Evolutionary conservation across 257 asterid species (phyloP).

Genomic region (Buddleja alternifolia): DNA sequence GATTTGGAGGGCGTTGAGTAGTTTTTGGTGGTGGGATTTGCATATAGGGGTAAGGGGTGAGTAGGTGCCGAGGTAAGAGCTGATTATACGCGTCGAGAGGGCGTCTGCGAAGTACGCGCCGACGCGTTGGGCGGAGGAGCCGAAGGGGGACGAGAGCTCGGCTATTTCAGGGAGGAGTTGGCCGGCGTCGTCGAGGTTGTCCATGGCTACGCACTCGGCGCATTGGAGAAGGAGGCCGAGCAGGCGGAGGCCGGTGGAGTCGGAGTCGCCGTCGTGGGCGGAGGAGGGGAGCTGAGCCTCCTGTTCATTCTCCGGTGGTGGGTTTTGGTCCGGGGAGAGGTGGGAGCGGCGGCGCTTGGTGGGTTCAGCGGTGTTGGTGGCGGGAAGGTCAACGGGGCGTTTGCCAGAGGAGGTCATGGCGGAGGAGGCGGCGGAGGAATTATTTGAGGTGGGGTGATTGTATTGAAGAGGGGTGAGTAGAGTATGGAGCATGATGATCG

Average conservation of each 20-base stretch:
- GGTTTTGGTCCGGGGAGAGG: constrained; percentile 33
- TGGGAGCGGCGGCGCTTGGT: constrained; percentile 48
- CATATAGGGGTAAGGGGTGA: constrained; percentile 52
- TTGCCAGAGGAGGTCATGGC: constrained; percentile 57
- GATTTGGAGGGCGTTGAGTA: constrained; percentile 73
- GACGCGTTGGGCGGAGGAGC: constrained; percentile 90
- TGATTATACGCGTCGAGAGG: constrained; percentile 70
- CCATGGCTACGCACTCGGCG: constrained; percentile 85
- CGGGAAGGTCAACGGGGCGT: constrained; percentile 49
- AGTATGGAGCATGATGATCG: constrained; percentile 47
- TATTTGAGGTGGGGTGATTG: constrained; percentile 28
- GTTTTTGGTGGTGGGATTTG: constrained; percentile 57
- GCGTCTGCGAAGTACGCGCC: constrained; percentile 96
- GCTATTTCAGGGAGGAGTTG: constrained; percentile 76
- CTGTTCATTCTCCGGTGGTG: constrained; percentile 29
- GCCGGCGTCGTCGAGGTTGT: constrained; percentile 70
- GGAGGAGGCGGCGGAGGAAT: constrained; percentile 28
- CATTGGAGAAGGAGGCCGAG: constrained; percentile 79
- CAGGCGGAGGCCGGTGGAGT: constrained; percentile 74
- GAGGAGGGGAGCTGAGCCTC: constrained; percentile 20
- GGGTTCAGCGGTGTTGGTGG: constrained; percentile 28
- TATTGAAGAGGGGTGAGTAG: constrained; percentile 22
- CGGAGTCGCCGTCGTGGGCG: constrained; percentile 37
- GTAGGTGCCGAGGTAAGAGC: constrained; percentile 65
- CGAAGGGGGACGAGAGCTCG: constrained; percentile 88